Evolutionary conservation across 1,139 yeast species (phyloP), one percentile per base, ranked within the genome.

Genomic region (Yamadazyma taylorii): DNA sequence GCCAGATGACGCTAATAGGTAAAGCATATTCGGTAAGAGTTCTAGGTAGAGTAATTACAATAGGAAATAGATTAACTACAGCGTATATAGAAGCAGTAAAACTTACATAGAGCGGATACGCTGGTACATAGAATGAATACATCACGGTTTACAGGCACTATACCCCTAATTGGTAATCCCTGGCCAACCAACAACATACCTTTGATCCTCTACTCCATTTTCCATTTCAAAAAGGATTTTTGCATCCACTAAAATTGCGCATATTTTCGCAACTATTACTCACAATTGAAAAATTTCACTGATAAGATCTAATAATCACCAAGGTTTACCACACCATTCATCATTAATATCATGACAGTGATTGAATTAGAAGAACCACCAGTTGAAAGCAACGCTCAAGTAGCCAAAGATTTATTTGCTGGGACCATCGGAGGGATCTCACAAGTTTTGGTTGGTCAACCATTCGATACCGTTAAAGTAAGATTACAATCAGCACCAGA

Each of bases 401-500:
- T 88, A 2, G 54, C 73, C 23, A 89, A 88, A 55, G 97, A 90
- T 58, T 75, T 90, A 36, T 68, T 85, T 44, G 95, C 95, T 5
- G 97, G 97, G 9, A 89, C 96, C 24, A 74, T 86, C 55, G 97
- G 97, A 43, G 97, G 97, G 41, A 79, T 90, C 32, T 89, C 96
- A 12, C 97, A 90, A 63, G 97, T 90, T 11, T 68, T 90, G 33
- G 87, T 85, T n/a, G 97, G 97, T 23, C 97, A 90, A 61, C 97
- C 97, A 10, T 90, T 90, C 53, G 97, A 90, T 59, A 45, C 96
- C 9, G 87, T 94, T 33, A 90, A 89, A 61, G 97, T 90, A 26
- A 75, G 97, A 46, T 70, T 90, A 34, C 97, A 90, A 55, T 82
- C 92, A 7, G 88, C 95, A 1, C 80, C 88, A 2, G 81, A 79